Conservation (phyloP, 805 yeast genomes). For the Starmera amethionina region DNA sequence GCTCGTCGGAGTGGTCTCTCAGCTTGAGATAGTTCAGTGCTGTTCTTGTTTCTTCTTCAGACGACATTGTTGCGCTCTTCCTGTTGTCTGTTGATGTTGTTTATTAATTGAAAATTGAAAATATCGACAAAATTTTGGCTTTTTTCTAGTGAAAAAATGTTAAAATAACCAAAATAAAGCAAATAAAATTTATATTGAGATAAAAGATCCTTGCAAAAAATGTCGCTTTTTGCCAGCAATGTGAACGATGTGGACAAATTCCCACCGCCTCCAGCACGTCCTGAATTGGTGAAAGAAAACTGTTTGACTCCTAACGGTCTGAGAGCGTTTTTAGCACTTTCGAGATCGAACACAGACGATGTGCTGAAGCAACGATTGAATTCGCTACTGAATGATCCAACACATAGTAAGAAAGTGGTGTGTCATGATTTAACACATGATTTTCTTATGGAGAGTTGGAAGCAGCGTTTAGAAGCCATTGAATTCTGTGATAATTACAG, state of each 20-base stretch:
- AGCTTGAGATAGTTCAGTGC: too few species aligned
- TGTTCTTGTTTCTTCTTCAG: too few species aligned
- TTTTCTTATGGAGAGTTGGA: slow-evolving; percentile 39
- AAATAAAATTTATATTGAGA: too few species aligned
- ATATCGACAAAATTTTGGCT: not conserved
- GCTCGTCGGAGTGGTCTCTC: too few species aligned
- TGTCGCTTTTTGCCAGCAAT: too few species aligned
- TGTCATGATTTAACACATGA: slow-evolving; percentile 27
- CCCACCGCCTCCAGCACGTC: slow-evolving; percentile 13
- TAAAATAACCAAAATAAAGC: too few species aligned
- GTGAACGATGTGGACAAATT: slow-evolving; percentile 6
- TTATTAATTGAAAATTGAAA: not conserved
- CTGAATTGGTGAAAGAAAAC: slow-evolving; percentile 16
- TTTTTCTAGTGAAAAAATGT: slow-evolving; percentile 2
- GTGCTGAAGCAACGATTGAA: slow-evolving; percentile 33
- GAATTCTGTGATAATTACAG: slow-evolving; percentile 30
- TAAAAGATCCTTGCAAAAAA: too few species aligned
- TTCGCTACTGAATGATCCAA: slow-evolving; percentile 21
- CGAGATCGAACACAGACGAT: slow-evolving; percentile 35
- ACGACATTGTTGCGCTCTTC: too few species aligned
- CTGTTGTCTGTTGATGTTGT: too few species aligned
- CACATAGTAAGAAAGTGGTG: slow-evolving; percentile 8
- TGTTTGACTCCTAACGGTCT: slow-evolving; percentile 27
- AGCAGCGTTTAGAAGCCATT: slow-evolving; percentile 28
- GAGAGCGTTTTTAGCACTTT: slow-evolving; percentile 24